Evolutionary conservation across 371 early-diverging fungal species (phyloP).

Genomic region (Rhizopus delemar): DNA sequence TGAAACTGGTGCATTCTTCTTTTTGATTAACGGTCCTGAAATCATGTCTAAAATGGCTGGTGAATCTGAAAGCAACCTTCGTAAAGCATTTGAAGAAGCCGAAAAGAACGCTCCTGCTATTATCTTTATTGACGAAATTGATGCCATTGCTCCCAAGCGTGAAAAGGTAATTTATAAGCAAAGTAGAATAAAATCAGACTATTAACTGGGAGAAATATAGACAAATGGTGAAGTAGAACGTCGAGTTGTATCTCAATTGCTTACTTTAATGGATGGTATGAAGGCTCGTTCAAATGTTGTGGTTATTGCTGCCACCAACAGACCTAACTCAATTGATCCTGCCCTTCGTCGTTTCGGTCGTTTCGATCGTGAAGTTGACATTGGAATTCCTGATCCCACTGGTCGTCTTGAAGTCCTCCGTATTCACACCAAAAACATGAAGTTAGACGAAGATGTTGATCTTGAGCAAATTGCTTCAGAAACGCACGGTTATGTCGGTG

Average conservation of each 20-base stretch:
- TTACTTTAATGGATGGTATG: constrained; percentile 99
- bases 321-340: constrained; percentile 99
- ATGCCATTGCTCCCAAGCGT: constrained; percentile 99
- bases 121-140: constrained; percentile 99
- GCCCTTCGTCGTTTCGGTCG: constrained; percentile 99
- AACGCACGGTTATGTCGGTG: constrained; percentile 99
- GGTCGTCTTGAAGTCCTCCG: constrained; percentile 99
- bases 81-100: constrained; percentile 99
- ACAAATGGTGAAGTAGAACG: constrained; percentile 99
- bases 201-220: constrained; percentile 30
- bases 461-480: constrained; percentile 97
- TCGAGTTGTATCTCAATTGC: constrained; percentile 98
- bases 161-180: constrained; percentile 73
- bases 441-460: constrained; percentile 97
- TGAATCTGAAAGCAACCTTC: constrained; percentile 97
- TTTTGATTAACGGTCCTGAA: constrained; percentile 98
- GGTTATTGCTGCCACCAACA: constrained; percentile 98
- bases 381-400: constrained; percentile 99
- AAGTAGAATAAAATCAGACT: not conserved
- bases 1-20: constrained; percentile 86
- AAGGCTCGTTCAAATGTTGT: constrained; percentile 97
- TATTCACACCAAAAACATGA: constrained; percentile 99
- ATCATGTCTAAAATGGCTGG: constrained; percentile 99
- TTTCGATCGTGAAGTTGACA: constrained; percentile 99
- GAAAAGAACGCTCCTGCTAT: constrained; percentile 99